A percentile compares a stretch with the other conserved stretches of the same genome.
Evolutionary conservation across 2,329 filamentous ascomycete species (phyloP).

Genomic region (Curvularia verruculosa): DNA sequence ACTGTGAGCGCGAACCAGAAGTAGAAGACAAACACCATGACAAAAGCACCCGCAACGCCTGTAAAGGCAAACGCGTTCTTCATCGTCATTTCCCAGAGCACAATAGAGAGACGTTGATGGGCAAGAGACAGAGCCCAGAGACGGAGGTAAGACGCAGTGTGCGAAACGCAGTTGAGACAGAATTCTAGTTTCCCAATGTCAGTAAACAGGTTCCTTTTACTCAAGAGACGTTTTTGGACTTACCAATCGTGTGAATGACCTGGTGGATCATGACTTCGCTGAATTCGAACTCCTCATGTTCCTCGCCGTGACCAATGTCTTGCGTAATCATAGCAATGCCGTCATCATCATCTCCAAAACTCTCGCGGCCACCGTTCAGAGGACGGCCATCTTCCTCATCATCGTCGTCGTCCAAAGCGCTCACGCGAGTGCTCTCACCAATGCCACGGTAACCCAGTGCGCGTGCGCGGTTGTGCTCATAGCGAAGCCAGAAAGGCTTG

Average conservation of each 20-base stretch:
- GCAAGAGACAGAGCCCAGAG: constrained; percentile 97
- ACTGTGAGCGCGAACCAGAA: constrained; percentile 89
- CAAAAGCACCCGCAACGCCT: constrained; percentile 74
- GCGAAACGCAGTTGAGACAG: constrained; percentile 97
- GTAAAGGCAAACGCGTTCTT: constrained; percentile 72
- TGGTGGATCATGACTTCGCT: constrained; percentile 98
- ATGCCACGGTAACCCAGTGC: constrained; percentile 91
- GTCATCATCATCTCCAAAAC: constrained; percentile 76
- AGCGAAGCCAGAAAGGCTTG: constrained; percentile 94
- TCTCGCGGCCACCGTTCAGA: constrained; percentile 66
- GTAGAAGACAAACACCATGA: constrained; percentile 81
- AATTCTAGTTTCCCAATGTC: constrained; percentile 69
- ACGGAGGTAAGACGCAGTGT: constrained; percentile 97
- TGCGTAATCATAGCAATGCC: constrained; percentile 88
- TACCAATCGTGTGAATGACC: constrained; percentile 97
- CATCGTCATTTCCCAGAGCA: constrained; percentile 96
- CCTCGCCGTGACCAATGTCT: constrained; percentile 73
- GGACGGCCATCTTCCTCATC: constrained; percentile 63
- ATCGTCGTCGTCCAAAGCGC: constrained; percentile 80
- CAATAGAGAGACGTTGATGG: constrained; percentile 95
- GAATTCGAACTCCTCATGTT: constrained; percentile 97
- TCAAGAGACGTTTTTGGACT: constrained; percentile 40
- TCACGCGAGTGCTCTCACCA: constrained; percentile 85
- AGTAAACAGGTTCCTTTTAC: constrained; percentile 16
- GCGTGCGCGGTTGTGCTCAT: constrained; percentile 88